These are phyloP conservation scores for Ganoderma lucidum DNA, from an alignment of 1,284 basidiomycete species.

Conservation along the genomic window DNA sequence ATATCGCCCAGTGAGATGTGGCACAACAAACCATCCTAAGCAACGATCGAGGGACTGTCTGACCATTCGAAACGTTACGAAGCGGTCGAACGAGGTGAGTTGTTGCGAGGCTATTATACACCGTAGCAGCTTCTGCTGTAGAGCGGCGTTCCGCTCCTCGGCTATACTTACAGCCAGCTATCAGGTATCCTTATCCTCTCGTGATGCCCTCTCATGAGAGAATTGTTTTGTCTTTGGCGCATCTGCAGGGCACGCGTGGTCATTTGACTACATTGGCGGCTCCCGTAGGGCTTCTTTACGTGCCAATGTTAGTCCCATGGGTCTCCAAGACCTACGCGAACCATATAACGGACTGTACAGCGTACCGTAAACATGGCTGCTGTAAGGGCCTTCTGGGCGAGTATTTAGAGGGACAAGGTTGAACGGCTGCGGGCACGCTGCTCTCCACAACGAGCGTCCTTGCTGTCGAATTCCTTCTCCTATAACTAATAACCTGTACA, in stretches of 20 bases:
- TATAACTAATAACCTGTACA: too few relatives aligned
- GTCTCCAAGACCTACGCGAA: neutral
- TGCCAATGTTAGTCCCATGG: conserved; percentile 13
- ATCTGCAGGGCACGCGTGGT: neutral
- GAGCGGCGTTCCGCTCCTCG: neutral
- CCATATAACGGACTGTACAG: too few relatives aligned
- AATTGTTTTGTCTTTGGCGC: neutral
- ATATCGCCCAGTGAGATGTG: too few relatives aligned
- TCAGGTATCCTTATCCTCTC: neutral
- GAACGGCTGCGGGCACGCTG: neutral
- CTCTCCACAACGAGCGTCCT: neutral
- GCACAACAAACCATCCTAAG: too few relatives aligned
- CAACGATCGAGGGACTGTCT: too few relatives aligned
- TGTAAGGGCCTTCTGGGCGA: neutral
- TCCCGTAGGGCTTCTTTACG: conserved; percentile 8
- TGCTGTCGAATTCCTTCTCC: too few relatives aligned
- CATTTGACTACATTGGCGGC: conserved; percentile 9
- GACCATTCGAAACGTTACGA: too few relatives aligned
- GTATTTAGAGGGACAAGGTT: conserved; percentile 14
- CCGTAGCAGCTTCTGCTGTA: neutral
- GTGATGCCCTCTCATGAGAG: conserved; percentile 4
- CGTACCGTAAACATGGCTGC: conserved; percentile 6
- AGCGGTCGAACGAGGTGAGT: too few relatives aligned
- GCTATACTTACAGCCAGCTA: too few relatives aligned
- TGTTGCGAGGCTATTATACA: neutral